Evolutionary conservation across 1,139 yeast genomes (phyloP), one percentile per base, ranked within the genome.

Genomic region (Geotrichum histeridarum): DNA sequence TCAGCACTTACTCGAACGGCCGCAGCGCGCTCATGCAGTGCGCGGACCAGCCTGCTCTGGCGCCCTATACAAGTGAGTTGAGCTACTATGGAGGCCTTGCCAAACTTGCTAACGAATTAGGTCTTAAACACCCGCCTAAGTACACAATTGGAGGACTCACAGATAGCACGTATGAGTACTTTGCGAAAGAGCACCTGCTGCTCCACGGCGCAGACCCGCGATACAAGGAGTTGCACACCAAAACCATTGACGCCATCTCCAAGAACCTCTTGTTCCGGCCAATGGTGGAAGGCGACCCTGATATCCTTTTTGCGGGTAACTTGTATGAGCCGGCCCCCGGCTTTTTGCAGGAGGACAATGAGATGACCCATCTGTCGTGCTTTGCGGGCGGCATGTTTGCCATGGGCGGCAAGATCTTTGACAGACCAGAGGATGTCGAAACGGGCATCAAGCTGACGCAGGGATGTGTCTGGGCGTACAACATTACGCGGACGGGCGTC

Each of bases 341-440:
- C 4, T 14, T 54, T 38, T 32, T 45, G 12, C 54, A 55, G 39
- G 63, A 57, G 4, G 58, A 51, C 22, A 57, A 69, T 31, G 69
- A 67, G 50, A 64, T 66, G 80, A 75, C 81, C 61, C 87, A 84
- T 63, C 74, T 84, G 60, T 79, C 86, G 9, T 86, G 95, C 65
- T 84, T 83, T 65, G 77, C 84, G 50, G 93, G 90, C 39, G 88
- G 91, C 1, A 80, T 84, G 73, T 77, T 83, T 62, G 85, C 87
- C 0, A 67, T 86, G 42, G 89, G 89, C 2, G 81, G 87, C 6
- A 82, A 75, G 65, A 59, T 88, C 67, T 63, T 78, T 64, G 63
- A 74, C 71, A 51, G 73, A 59, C 68, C 77, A 50, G 65, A 80
- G 64, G 86, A 84, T 61, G 73, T 83, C 63, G 73, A 74, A 44